Evolutionary conservation across 2,329 filamentous ascomycete species (phyloP).

Genomic region (Diaporthe aspalathi): DNA sequence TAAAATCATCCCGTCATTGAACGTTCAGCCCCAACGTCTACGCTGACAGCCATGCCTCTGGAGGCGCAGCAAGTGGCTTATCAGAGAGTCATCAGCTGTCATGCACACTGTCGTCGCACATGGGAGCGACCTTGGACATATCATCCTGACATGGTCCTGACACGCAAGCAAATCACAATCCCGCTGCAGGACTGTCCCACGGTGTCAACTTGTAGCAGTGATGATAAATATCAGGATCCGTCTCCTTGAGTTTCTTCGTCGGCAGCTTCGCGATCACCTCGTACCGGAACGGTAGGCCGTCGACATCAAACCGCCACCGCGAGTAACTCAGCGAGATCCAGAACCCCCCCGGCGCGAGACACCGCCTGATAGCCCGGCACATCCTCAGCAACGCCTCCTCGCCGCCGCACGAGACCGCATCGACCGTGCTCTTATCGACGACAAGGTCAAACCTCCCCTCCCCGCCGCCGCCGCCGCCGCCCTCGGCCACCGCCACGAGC

Average conservation of each 20-base stretch:
- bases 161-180: neutral
- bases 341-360: constrained; percentile 51
- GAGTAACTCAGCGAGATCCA: constrained; percentile 65
- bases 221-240: constrained; percentile 60
- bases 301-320: constrained; percentile 52
- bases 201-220: constrained; percentile 58
- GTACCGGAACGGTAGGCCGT: constrained; percentile 54
- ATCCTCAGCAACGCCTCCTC: constrained; percentile 52
- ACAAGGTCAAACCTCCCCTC: constrained; percentile 52
- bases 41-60: neutral
- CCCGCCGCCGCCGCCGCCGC: neutral
- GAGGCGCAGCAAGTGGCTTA: neutral
- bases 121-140: neutral
- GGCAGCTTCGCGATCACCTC: constrained; percentile 56
- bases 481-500: neutral
- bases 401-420: constrained; percentile 61
- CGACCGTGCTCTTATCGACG: constrained; percentile 62
- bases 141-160: neutral
- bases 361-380: constrained; percentile 50
- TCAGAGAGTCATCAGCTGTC: neutral
- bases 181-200: neutral
- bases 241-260: constrained; percentile 53
- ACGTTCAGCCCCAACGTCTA: too few relatives aligned
- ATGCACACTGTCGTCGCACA: neutral
- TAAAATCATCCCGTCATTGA: too few relatives aligned